Conservation (phyloP, 768 basidiomycete species). For the Boletus vermiculosoides region DNA sequence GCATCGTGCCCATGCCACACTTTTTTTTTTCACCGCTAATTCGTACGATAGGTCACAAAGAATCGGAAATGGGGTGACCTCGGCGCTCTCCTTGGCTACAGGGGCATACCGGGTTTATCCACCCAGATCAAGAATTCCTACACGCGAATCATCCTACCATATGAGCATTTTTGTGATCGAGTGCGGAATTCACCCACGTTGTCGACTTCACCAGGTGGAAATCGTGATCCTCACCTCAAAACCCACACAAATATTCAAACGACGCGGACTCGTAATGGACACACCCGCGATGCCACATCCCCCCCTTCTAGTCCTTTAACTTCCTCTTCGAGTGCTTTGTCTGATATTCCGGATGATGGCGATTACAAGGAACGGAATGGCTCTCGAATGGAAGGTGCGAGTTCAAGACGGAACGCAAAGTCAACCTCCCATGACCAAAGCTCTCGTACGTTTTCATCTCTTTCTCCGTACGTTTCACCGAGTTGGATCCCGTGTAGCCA, state of each 20-base stretch:
- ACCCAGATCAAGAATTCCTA: slow-evolving; percentile 91
- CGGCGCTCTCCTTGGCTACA: slow-evolving; percentile 79
- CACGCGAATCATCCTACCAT: slow-evolving; percentile 89
- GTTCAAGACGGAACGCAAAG: slow-evolving; percentile 53
- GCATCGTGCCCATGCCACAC: slow-evolving; percentile 25
- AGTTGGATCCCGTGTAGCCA: slow-evolving; percentile 28
- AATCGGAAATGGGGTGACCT: slow-evolving; percentile 87
- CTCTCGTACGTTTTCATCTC: slow-evolving; percentile 32
- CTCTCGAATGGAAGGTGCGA: slow-evolving; percentile 36
- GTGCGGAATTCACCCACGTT: slow-evolving; percentile 62
- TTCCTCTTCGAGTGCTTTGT: slow-evolving; percentile 73
- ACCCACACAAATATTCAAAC: slow-evolving; percentile 52
- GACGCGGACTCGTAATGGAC: slow-evolving; percentile 36
- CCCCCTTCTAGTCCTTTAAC: slow-evolving; percentile 75
- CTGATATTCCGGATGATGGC: slow-evolving; percentile 77
- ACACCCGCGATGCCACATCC: slow-evolving; percentile 48
- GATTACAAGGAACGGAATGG: slow-evolving; percentile 58
- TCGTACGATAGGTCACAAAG: slow-evolving; percentile 63
- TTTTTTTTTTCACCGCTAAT: slow-evolving; percentile 29
- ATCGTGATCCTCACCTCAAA: slow-evolving; percentile 51
- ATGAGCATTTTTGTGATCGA: slow-evolving; percentile 83
- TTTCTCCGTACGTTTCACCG: slow-evolving; percentile 7
- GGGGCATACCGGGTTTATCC: slow-evolving; percentile 76
- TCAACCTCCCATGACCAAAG: slow-evolving; percentile 52
- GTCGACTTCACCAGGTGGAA: slow-evolving; percentile 37